Conservation (phyloP, 768 basidiomycete species). For the Boletales sp. region DNA sequence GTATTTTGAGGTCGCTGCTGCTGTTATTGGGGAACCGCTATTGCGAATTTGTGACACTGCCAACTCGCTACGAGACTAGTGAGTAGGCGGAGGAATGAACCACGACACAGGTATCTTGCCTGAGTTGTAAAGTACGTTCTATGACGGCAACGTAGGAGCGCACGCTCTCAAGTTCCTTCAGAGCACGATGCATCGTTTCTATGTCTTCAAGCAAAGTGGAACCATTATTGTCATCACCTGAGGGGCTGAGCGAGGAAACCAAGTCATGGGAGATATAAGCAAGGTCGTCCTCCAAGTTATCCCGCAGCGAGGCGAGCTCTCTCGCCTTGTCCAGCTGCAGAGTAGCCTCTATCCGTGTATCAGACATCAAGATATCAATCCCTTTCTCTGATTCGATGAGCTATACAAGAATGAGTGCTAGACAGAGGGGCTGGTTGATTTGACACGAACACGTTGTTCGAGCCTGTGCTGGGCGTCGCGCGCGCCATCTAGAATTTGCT, state of each 20-base stretch:
- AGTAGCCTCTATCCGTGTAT: constrained; percentile 46
- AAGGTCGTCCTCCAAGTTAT: constrained; percentile 76
- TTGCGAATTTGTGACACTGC: constrained; percentile 52
- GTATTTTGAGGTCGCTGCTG: constrained; percentile 52
- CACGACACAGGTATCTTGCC: constrained; percentile 43
- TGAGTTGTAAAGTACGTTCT: constrained; percentile 64
- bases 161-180: constrained; percentile 75
- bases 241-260: constrained; percentile 45
- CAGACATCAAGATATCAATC: constrained; percentile 43
- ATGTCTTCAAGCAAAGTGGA: constrained; percentile 79
- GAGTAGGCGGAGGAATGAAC: constrained; percentile 3
- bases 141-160: constrained; percentile 74
- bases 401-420: constrained; percentile 43
- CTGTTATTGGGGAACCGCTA: constrained; percentile 38
- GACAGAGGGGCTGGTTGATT: constrained; percentile 10
- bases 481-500: constrained; percentile 41
- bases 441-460: constrained; percentile 41
- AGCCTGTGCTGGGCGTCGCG: constrained; percentile 39
- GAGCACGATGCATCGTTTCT: constrained; percentile 69
- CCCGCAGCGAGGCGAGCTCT: constrained; percentile 70
- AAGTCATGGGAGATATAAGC: constrained; percentile 63
- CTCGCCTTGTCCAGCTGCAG: constrained; percentile 60
- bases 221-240: constrained; percentile 41
- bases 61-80: constrained; percentile 43
- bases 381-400: constrained; percentile 48